These are phyloP conservation scores for Taphrina flavorubra DNA, from an alignment of 1,139 yeast genomes.

Conservation along the genomic window DNA sequence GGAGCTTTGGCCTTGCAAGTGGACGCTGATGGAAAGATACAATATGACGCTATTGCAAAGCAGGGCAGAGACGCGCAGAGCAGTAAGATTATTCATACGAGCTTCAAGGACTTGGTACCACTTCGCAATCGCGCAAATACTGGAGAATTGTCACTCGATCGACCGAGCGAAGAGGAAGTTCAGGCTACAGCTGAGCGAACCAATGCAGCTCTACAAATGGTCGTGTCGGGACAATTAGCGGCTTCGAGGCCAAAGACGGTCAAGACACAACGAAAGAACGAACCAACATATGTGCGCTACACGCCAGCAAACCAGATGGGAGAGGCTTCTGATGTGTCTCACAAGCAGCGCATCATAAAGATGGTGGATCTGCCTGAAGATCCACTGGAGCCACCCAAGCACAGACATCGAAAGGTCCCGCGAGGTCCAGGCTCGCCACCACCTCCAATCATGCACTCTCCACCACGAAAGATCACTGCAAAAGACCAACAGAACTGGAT, in stretches of 20 bases:
- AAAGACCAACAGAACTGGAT: constrained; percentile 84
- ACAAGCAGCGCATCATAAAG: constrained; percentile 57
- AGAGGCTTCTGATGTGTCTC: constrained; percentile 47
- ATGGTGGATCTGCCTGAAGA: constrained; percentile 70
- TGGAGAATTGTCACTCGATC: constrained; percentile 51
- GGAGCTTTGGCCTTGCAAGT: constrained; percentile 51
- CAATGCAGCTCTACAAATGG: constrained; percentile 57
- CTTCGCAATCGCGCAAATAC: constrained; percentile 56
- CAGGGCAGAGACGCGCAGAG: constrained; percentile 50
- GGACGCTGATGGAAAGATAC: constrained; percentile 51
- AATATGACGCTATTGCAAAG: constrained; percentile 52
- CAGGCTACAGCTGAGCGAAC: constrained; percentile 57
- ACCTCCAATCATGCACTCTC: constrained; percentile 59
- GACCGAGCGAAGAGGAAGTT: constrained; percentile 57
- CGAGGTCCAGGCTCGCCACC: constrained; percentile 64
- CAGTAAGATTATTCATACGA: constrained; percentile 51
- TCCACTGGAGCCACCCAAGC: constrained; percentile 85
- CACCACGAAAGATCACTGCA: constrained; percentile 64
- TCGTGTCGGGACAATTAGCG: constrained; percentile 54
- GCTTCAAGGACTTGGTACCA: constrained; percentile 58
- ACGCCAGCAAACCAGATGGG: constrained; percentile 57
- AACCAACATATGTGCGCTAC: constrained; percentile 58
- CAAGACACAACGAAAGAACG: constrained; percentile 48
- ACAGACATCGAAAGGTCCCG: constrained; percentile 75
- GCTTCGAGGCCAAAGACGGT: constrained; percentile 50